phyloP scores from a whole-genome alignment of 257 asterid species.

The Nyctanthes arbortristis region DNA sequence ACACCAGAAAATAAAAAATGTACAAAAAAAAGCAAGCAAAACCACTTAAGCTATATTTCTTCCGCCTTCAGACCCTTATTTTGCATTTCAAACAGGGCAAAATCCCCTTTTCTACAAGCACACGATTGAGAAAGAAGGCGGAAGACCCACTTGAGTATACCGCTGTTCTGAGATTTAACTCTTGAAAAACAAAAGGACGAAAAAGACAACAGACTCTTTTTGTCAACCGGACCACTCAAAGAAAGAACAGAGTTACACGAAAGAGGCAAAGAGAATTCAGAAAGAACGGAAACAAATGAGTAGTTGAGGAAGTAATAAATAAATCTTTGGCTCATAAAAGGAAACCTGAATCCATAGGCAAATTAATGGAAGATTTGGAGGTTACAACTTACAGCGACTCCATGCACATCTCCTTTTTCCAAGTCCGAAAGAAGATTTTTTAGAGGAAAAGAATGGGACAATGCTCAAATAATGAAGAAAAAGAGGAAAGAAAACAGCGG shows the following conservation, averaged over 20 bases:
- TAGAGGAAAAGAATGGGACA: conserved; percentile 24
- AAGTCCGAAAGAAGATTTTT: conserved; percentile 14
- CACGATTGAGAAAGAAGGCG: conserved; percentile 17
- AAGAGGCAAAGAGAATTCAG: conserved; percentile 10
- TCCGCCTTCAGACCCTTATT: conserved; percentile 12
- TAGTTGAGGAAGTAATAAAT: conserved; percentile 28
- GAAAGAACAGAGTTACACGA: conserved; percentile 30
- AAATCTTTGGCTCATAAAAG: conserved; percentile 16
- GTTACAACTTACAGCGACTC: conserved; percentile 8
- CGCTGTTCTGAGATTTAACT: conserved; percentile 12
- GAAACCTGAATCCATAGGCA: conserved; percentile 29
- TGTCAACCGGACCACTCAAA: background rate
- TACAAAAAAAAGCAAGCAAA: conserved; percentile 12
- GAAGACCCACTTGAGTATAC: conserved; percentile 19
- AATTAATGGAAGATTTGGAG: conserved; percentile 27
- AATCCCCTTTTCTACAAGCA: conserved; percentile 2
- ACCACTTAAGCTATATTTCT: conserved; percentile 4
- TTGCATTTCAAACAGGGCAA: conserved; percentile 28
- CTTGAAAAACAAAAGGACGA: conserved; percentile 12
- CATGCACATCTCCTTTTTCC: conserved; percentile 36
- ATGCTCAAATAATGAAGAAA: conserved; percentile 27
- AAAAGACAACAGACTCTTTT: conserved; percentile 20
- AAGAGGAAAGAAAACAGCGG: conserved; percentile 25
- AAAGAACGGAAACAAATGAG: conserved; percentile 23
- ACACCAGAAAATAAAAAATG: conserved; percentile 3